phyloP scores from a whole-genome alignment of 108 stramenopile genomes.

The Pseudonitzschia multistriata region DNA sequence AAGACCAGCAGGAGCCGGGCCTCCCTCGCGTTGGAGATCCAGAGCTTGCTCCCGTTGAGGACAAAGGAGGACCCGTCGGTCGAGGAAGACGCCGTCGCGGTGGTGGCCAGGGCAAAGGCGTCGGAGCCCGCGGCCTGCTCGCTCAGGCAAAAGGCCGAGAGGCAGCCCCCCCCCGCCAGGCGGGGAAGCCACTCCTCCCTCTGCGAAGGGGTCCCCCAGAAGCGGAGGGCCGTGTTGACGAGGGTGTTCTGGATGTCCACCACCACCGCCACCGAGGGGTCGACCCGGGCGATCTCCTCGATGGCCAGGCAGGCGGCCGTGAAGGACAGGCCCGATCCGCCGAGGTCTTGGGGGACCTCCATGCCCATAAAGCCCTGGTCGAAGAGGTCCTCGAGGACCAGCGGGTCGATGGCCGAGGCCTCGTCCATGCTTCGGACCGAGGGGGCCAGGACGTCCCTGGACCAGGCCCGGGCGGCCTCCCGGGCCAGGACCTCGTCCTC shows the following conservation, averaged over 20 bases:
- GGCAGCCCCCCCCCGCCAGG: constrained; percentile 70
- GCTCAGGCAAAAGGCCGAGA: constrained; percentile 89
- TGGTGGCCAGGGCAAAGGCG: constrained; percentile 93
- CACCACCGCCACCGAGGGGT: constrained; percentile 87
- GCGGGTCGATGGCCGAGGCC: constrained; percentile 58
- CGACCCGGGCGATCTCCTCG: constrained; percentile 91
- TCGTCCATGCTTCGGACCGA: constrained; percentile 90
- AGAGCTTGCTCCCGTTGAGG: constrained; percentile 89
- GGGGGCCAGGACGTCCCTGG: constrained; percentile 66
- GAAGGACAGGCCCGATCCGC: constrained; percentile 85
- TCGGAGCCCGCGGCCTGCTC: constrained; percentile 90
- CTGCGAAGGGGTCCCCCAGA: constrained; percentile 83
- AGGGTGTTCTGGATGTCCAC: constrained; percentile 97
- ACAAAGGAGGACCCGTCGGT: constrained; percentile 77
- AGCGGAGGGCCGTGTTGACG: constrained; percentile 90
- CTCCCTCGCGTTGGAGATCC: constrained; percentile 91
- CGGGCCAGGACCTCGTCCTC: constrained; percentile 80
- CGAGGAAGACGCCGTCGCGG: constrained; percentile 44
- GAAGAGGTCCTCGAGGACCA: constrained; percentile 73
- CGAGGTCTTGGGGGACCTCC: constrained; percentile 76
- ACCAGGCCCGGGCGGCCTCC: constrained; percentile 64
- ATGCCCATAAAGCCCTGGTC: constrained; percentile 91
- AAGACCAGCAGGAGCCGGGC: constrained; percentile 92
- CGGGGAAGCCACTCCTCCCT: constrained; percentile 82
- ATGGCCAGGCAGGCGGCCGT: constrained; percentile 88